These are phyloP conservation scores for Talaromyces albobiverticillius DNA, from an alignment of 2,329 filamentous ascomycete species.

Conservation along the genomic window DNA sequence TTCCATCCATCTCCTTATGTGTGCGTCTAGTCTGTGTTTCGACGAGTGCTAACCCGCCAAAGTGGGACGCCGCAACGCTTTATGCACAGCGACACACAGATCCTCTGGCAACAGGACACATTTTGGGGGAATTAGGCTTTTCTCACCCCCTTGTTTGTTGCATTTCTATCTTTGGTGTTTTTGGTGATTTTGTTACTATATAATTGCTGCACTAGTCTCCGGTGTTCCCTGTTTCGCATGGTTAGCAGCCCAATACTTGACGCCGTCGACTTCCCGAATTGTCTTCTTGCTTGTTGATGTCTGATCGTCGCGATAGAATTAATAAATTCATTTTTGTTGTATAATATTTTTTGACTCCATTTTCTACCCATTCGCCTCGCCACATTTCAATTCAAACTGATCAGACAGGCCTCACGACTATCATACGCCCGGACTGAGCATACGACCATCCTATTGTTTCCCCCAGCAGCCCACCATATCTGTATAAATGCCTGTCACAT, in stretches of 20 bases:
- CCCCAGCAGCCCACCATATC: constrained; percentile 7
- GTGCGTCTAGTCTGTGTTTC: background rate
- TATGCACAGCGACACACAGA: constrained; percentile 12
- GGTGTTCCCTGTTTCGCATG: background rate
- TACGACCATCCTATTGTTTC: constrained; percentile 5
- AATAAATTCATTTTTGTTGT: constrained; percentile 27
- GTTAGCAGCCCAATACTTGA: constrained; percentile 7
- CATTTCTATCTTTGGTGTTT: background rate
- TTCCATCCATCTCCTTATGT: background rate
- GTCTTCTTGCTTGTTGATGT: constrained; percentile 25
- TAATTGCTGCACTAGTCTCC: background rate
- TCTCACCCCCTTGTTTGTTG: background rate
- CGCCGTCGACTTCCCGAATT: constrained; percentile 22
- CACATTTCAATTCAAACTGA: constrained; percentile 9
- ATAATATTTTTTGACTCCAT: constrained; percentile 18
- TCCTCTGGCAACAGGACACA: background rate
- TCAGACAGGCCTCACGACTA: constrained; percentile 5
- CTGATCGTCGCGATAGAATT: constrained; percentile 17
- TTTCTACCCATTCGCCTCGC: background rate
- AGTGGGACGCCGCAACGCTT: constrained; percentile 8
- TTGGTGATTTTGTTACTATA: background rate
- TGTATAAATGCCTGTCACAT: constrained; percentile 6
- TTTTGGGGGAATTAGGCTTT: background rate
- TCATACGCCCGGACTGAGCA: no score
- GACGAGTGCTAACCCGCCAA: constrained; percentile 5